Base-by-base conservation (phyloP, 805 yeast genomes). In the Yamadazyma endophytica region DNA sequence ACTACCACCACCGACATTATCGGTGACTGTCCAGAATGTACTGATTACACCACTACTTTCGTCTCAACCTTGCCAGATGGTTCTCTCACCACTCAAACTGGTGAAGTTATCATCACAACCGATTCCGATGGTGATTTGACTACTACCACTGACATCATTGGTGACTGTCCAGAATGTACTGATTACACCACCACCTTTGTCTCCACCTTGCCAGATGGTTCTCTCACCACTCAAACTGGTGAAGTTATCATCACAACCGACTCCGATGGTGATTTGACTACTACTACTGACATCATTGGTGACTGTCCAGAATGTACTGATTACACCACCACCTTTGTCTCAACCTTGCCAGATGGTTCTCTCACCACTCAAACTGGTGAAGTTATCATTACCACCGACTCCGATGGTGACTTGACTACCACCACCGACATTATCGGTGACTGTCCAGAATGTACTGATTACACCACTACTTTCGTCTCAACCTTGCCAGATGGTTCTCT, bases 221-320 rank as follows among this genome's bases (percentile, higher is more conserved):
- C 27, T 13, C 24, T 25, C 13, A 13, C 21, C 11, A 37, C 45
- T n/a, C 35, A 33, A n/a, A 26, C 42, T 3, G 49, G 40, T 23
- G 36, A 21, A 9, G 49, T 40, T 24, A 26, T 35, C 12, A 36
- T 40, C 5, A 32, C 46, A 5, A 42, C 49, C 17, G 33, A 44
- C 24, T 17, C 39, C 1, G 33, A 21, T 22, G 47, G 47, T 7
- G n/a, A 19, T 4, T 31, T 32, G 22, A 21, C 22, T 28, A 43
- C 47, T 13, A 32, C 40, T 11, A 39, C 49, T 4, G 34, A 38
- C 13, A 13, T 34, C 26, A 12, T 25, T 17, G 24, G 24, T 13
- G 32, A 26, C n/a, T 31, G 35, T 26, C 22, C 31, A 18, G 33
- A 23, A 14, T 22, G 28, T 24, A 22, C 27, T 20, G 32, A 29